Base-by-base conservation (phyloP, 345 rosid species). In the Gossypium rotundifolium region DNA sequence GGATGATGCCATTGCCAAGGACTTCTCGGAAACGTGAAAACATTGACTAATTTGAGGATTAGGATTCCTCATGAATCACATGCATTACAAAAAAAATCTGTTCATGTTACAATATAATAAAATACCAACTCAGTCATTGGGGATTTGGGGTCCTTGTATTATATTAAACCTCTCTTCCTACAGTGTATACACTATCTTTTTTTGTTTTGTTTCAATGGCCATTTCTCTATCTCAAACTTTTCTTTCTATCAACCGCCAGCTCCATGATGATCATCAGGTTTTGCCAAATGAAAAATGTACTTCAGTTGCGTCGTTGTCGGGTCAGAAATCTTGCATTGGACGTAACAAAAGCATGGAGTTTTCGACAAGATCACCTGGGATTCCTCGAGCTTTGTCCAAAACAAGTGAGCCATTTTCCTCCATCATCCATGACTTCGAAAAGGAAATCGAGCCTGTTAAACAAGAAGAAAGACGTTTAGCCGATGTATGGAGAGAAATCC, bases 401-500 rank as follows among this genome's bases (percentile, higher is more conserved):
- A 33, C 88, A 33, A 58, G 72, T 59, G 83, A 83, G 54, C 82
- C 89, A 17, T 46, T 82, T 53, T 57, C 87, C 20, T 72, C 88
- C 40, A 72, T 78, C 13, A 74, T 83, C 72, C 74, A 83, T 7
- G 78, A 81, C 5, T 76, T 81, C 33, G 86, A 79, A 52, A 79
- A 79, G 46, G 7, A 48, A 4, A 18, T 68, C 13, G 27, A 74
- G 1, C 18, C 42, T 38, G 62, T 52, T 73, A 17, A 33, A 7
- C 61, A 44, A 40, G 79, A 81, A 66, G 83, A 81, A 63, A 79
- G 79, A 33, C 77, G 40, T n/a, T 51, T 93, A 4, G 79, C 82
- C 12, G 87, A 85, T 42, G 78, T 74, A 27, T 91, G 98, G 98
- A 77, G 85, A 14, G 87, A 91, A 77, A 84, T 91, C 79, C 93